phyloP scores from a whole-genome alignment of 805 yeast species.

The Yarrowia yakushimensis region DNA sequence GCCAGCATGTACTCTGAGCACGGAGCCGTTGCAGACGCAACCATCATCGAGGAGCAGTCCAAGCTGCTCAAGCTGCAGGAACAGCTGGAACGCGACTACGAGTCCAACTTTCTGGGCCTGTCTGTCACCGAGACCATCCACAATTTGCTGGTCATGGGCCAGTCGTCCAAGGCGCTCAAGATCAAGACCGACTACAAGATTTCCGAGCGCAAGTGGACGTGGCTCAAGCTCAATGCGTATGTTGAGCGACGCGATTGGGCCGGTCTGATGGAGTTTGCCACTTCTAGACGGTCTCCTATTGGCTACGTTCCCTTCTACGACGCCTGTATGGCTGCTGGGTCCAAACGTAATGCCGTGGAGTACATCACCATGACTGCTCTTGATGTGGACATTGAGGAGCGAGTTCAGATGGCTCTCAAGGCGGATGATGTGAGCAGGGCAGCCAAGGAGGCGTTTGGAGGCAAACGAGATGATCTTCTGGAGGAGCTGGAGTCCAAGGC shows the following conservation, averaged over 20 bases:
- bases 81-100: slow-evolving; percentile 43
- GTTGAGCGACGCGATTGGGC: slow-evolving; percentile 52
- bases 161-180: slow-evolving; percentile 48
- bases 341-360: slow-evolving; percentile 54
- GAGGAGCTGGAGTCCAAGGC: slow-evolving; percentile 29
- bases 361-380: slow-evolving; percentile 53
- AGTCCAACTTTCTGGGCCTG: slow-evolving; percentile 40
- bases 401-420: slow-evolving; percentile 48
- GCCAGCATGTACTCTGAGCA: slow-evolving; percentile 39
- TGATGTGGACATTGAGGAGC: slow-evolving; percentile 45
- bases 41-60: slow-evolving; percentile 45
- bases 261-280: slow-evolving; percentile 52
- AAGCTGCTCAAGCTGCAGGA: slow-evolving; percentile 46
- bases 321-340: slow-evolving; percentile 52
- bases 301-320: slow-evolving; percentile 65
- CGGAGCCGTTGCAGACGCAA: slow-evolving; percentile 36
- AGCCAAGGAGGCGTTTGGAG: slow-evolving; percentile 35
- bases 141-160: slow-evolving; percentile 47
- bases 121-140: slow-evolving; percentile 50
- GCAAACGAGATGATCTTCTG: slow-evolving; percentile 32
- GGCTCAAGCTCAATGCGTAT: slow-evolving; percentile 49
- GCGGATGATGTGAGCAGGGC: slow-evolving; percentile 47
- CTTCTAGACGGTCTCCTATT: slow-evolving; percentile 57
- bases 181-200: slow-evolving; percentile 54
- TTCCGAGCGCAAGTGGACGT: slow-evolving; percentile 54